A percentile compares a stretch with the other conserved stretches of the same genome.
These are phyloP conservation scores for Entelexis sorbosivorans DNA, from an alignment of 1,139 yeast species.

Conservation along the genomic window DNA sequence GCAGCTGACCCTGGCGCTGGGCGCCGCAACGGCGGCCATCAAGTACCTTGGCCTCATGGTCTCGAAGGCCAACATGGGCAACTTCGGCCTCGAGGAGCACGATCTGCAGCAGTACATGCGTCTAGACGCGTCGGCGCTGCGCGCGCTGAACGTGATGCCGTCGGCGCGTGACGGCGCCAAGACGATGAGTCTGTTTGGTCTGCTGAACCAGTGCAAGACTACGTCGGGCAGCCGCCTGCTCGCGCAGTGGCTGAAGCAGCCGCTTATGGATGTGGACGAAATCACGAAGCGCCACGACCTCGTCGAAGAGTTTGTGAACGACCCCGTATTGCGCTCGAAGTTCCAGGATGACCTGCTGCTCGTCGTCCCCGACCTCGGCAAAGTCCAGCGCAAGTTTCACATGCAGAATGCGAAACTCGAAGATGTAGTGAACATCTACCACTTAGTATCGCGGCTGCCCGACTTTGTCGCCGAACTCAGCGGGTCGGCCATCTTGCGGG, in stretches of 20 bases:
- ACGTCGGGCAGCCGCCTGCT: conserved; percentile 74
- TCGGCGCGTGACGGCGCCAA: conserved; percentile 40
- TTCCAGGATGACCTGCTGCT: conserved; percentile 58
- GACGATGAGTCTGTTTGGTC: conserved; percentile 61
- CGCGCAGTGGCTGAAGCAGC: conserved; percentile 94
- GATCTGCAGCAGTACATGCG: conserved; percentile 71
- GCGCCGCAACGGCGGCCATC: conserved; percentile 53
- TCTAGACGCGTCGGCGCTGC: conserved; percentile 79
- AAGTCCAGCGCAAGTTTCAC: conserved; percentile 55
- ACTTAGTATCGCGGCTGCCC: conserved; percentile 61
- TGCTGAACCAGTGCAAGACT: conserved; percentile 78
- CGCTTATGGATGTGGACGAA: conserved; percentile 51
- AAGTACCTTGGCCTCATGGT: conserved; percentile 52
- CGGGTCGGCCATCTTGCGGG: conserved; percentile 21
- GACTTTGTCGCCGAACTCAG: conserved; percentile 47
- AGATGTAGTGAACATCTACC: conserved; percentile 85
- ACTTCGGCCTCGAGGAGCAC: conserved; percentile 49
- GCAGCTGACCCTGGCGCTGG: conserved; percentile 36
- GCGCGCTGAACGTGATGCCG: conserved; percentile 80
- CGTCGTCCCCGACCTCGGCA: conserved; percentile 71
- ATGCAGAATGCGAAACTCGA: conserved; percentile 51
- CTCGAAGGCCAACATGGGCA: conserved; percentile 43
- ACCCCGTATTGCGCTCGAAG: conserved; percentile 48
- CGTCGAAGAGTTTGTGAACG: conserved; percentile 62
- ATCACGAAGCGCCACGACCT: conserved; percentile 61